These are phyloP conservation scores for Aegle marmelos DNA, from an alignment of 345 rosid species.

Conservation along the genomic window DNA sequence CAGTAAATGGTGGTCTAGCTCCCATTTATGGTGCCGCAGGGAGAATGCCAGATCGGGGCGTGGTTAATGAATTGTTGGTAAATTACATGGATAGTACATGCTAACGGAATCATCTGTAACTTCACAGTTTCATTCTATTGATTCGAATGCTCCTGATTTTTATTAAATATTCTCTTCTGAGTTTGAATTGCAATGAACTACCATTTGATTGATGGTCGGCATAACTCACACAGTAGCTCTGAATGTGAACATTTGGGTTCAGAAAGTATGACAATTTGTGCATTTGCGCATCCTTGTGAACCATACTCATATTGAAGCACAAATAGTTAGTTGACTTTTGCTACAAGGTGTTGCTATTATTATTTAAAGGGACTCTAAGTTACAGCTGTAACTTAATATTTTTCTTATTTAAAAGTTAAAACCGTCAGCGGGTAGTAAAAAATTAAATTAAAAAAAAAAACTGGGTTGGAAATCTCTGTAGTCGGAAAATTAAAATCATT, in stretches of 20 bases:
- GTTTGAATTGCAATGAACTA: background rate
- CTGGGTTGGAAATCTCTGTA: no score
- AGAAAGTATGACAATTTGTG: background rate
- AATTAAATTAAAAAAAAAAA: no score
- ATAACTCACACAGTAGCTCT: background rate
- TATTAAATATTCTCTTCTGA: background rate
- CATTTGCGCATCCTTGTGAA: no score
- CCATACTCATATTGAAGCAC: no score
- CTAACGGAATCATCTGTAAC: constrained; percentile 19
- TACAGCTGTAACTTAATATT: no score
- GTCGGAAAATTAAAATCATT: no score
- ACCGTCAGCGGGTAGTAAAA: no score
- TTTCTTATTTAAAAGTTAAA: no score
- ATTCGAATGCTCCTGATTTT: background rate
- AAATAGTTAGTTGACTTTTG: no score
- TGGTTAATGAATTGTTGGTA: constrained; percentile 78
- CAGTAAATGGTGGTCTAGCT: constrained; percentile 77
- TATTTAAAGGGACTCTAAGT: no score
- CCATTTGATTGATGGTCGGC: background rate
- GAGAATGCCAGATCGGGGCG: constrained; percentile 77
- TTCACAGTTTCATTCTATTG: constrained; percentile 4
- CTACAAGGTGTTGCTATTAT: no score
- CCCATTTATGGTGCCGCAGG: constrained; percentile 96
- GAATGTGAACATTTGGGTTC: background rate
- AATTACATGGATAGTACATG: constrained; percentile 83